Base-by-base conservation (phyloP, 805 yeast species). In the Isabelozyma rhagii region DNA sequence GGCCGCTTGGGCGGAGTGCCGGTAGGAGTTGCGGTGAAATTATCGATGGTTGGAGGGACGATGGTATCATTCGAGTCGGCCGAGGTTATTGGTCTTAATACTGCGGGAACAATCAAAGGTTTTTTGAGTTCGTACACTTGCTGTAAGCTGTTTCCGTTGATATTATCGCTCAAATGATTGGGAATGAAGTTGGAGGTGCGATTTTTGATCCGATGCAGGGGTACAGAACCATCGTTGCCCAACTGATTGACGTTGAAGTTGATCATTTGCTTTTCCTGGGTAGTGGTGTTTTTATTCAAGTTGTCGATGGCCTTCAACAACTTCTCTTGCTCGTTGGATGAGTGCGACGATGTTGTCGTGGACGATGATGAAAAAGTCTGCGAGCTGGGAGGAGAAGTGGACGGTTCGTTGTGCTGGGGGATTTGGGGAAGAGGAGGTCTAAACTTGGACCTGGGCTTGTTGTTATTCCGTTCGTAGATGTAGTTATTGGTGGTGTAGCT, bases 41-140 rank as follows among this genome's bases (percentile, higher is more conserved):
- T 25, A 21, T 28, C 28, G 17, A 34, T 14, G 36, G 36, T 3
- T 14, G 39, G 41, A 9, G 38, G 14, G 5, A 21, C 13, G 17
- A n/a, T 27, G 41, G 41, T 39, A n/a, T 39, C 21, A n/a, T 25
- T 43, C 15, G 51, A 46, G 8, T 41, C 46, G 10, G 36, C 36
- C 36, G 36, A 31, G 4, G 36, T 31, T 10, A 34, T 54, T 9
- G 82, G 81, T 31, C 84, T 62, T 47, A 80, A 67, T 13, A 80
- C 84, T 2, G 83, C 81, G 4, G 85, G 85, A 2, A 75, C 64
- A 57, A 77, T 72, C 50, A 77, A 61, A 5, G 81, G 80, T 44
- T 77, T 66, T 49, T 72, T 78, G 41, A 73, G 70, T 50, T 73
- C 75, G 56, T 79, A 76, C 39, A 80, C 76, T 52, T 78, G 82